These are phyloP conservation scores for Malus orientalis DNA, from an alignment of 306 rosid genomes.

Conservation along the genomic window DNA sequence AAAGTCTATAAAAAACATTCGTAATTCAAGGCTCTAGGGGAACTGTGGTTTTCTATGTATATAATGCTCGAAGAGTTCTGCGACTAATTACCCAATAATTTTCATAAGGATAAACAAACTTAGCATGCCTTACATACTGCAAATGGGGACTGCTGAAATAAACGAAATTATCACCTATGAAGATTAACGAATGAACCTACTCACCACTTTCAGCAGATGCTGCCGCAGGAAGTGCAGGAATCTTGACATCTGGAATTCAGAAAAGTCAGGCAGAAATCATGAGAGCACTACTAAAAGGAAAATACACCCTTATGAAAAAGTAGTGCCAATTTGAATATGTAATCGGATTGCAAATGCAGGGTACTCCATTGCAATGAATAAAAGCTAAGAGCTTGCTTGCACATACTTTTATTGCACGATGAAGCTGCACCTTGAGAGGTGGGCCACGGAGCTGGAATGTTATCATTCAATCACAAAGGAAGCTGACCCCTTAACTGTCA, in stretches of 20 bases:
- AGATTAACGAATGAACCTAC: neutral
- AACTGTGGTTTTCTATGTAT: neutral
- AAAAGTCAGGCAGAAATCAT: constrained; percentile 8
- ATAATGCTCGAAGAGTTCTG: neutral
- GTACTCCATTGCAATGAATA: neutral
- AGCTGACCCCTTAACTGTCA: constrained; percentile 76
- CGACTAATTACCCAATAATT: neutral
- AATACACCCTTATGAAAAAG: neutral
- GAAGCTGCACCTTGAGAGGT: constrained; percentile 52
- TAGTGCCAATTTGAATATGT: neutral
- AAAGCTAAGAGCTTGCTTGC: constrained; percentile 2
- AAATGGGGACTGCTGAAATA: neutral
- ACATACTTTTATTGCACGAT: constrained; percentile 74
- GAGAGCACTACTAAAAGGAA: neutral
- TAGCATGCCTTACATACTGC: neutral
- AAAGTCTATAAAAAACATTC: neutral
- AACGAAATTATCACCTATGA: neutral
- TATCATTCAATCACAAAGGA: constrained; percentile 93
- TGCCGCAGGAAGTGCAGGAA: constrained; percentile 98
- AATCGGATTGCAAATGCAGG: neutral
- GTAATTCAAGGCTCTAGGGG: too few relatives aligned
- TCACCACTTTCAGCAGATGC: constrained; percentile 73
- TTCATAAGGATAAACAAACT: neutral
- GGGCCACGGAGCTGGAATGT: constrained; percentile 95
- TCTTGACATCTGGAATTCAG: constrained; percentile 61